These are phyloP conservation scores for Aristolochia fimbriata DNA, from an alignment of 164 flowering plant species.

Conservation along the genomic window DNA sequence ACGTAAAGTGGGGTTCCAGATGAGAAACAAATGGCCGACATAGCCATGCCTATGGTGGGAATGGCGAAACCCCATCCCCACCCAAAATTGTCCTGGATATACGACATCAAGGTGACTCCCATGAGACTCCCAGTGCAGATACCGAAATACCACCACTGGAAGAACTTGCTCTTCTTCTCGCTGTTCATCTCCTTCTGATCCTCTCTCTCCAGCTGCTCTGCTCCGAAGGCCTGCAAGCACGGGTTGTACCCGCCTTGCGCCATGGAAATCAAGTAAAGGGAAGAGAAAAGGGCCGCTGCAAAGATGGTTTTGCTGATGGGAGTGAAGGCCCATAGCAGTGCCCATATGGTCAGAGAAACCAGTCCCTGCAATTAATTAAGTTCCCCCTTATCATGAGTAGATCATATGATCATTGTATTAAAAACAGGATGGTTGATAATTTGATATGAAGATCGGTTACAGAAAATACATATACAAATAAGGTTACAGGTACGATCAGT, in stretches of 20 bases:
- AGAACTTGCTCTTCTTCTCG: slow-evolving; percentile 49
- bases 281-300: slow-evolving; percentile 41
- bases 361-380: slow-evolving; percentile 77
- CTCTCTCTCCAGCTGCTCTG: slow-evolving; percentile 66
- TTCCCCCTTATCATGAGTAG: neutral
- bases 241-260: slow-evolving; percentile 95
- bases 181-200: slow-evolving; percentile 8
- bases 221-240: slow-evolving; percentile 89
- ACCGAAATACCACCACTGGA: slow-evolving; percentile 93
- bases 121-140: slow-evolving; percentile 79
- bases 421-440: no score
- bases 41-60: slow-evolving; percentile 58
- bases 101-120: slow-evolving; percentile 80
- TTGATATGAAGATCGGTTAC: no score
- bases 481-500: no score
- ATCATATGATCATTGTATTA: no score
- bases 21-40: slow-evolving; percentile 41
- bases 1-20: slow-evolving; percentile 43
- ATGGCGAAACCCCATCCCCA: slow-evolving; percentile 95
- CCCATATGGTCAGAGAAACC: slow-evolving; percentile 58
- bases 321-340: slow-evolving; percentile 36
- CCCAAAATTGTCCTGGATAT: slow-evolving; percentile 78
- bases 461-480: no score
- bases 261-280: slow-evolving; percentile 66
- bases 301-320: slow-evolving; percentile 22